Conservation (phyloP, 2,329 filamentous ascomycete genomes). For the Coleophoma eucalyptorum region DNA sequence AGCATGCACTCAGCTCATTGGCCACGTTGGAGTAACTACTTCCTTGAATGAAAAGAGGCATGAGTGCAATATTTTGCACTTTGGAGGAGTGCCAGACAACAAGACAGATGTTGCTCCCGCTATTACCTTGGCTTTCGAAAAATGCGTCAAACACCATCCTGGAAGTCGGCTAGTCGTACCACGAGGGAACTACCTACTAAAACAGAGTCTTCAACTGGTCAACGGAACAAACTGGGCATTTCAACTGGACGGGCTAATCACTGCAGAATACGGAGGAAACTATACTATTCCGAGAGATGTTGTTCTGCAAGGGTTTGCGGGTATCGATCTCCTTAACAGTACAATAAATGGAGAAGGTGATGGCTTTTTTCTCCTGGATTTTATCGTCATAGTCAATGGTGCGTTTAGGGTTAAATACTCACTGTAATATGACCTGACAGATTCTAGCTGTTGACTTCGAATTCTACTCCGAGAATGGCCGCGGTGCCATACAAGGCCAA, state of each 20-base stretch:
- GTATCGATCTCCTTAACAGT: slow-evolving; percentile 21
- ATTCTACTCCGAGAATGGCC: slow-evolving; percentile 29
- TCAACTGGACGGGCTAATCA: slow-evolving; percentile 29
- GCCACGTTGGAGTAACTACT: slow-evolving; percentile 25
- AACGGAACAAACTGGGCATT: slow-evolving; percentile 29
- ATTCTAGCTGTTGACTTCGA: slow-evolving; percentile 29
- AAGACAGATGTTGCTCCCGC: slow-evolving; percentile 26
- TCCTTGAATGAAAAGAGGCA: slow-evolving; percentile 20
- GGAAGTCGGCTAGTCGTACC: slow-evolving; percentile 24
- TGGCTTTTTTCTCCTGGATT: slow-evolving; percentile 23
- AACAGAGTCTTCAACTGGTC: slow-evolving; percentile 20
- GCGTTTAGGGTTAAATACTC: background rate
- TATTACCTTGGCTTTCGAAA: slow-evolving; percentile 22
- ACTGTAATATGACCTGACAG: too few species aligned
- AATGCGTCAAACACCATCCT: slow-evolving; percentile 17
- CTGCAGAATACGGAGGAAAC: slow-evolving; percentile 24
- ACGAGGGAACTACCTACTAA: slow-evolving; percentile 25
- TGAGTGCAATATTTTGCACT: slow-evolving; percentile 29
- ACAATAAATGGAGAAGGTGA: slow-evolving; percentile 31
- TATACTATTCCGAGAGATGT: slow-evolving; percentile 25
- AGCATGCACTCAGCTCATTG: slow-evolving; percentile 12
- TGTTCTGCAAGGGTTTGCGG: slow-evolving; percentile 26
- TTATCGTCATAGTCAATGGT: slow-evolving; percentile 30
- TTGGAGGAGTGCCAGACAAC: slow-evolving; percentile 26
- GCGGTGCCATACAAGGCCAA: slow-evolving; percentile 30